Base-by-base conservation (phyloP, 495 filamentous ascomycete genomes). In the Aspergillus nidulans region DNA sequence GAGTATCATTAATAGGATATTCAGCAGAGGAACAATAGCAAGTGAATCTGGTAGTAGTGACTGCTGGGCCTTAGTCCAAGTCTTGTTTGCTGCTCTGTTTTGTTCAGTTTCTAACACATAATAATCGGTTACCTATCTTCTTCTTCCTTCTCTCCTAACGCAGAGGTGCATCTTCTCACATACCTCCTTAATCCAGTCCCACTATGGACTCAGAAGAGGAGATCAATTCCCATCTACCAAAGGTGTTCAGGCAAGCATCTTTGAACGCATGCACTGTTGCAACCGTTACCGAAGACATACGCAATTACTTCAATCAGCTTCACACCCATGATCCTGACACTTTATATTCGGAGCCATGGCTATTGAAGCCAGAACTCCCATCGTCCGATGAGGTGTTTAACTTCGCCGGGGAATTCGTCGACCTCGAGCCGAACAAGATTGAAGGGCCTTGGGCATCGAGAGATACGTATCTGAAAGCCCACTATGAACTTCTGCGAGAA, bases 401-500 rank as follows among this genome's bases (percentile, higher is more conserved):
- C 7, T 55, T 21, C 5, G 59, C 62, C 12, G 53, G 69, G 10
- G 55, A 69, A 0, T 56, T 61, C 8, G 65, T 72, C 1, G 51
- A 75, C 6, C 60, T 73, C 0, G 21, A 44, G 1, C 54, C 68
- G 4, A 81, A 82, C 41, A 62, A 60, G 13, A 64, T 80, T 21
- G 47, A 62, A 1, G 70, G 71, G 0, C 68, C 77, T 6, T 83
- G 77, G 76, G 32, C 51, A 0, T 79, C 76, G 1, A 80, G 78
- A 28, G 63, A 79, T 0, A 62, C 67, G 0, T 89, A 89, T 42
- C 69, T 91, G 1, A 63, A 75, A 52, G 72, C 81, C 0, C 86
- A 89, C 47, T 90, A 90, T 62, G 69, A 77, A 15, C 72, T 91
- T 12, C 66, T 88, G n/a, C 72, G 87, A 39, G 81, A 86, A 52